These are phyloP conservation scores for Knoxdaviesia capensis DNA, from an alignment of 2,329 filamentous ascomycete genomes.

Conservation along the genomic window DNA sequence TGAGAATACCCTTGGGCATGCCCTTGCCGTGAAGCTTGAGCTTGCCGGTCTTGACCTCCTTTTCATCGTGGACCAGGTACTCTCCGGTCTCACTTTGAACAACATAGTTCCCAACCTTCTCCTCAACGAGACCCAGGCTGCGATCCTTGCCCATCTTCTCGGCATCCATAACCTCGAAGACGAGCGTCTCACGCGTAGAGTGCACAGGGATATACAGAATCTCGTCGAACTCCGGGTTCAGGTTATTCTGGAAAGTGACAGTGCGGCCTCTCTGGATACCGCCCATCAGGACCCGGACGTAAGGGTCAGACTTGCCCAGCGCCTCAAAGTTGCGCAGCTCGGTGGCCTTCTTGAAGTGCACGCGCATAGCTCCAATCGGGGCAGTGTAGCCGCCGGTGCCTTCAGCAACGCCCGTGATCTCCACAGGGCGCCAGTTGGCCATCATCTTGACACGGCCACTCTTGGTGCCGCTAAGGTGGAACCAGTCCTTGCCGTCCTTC, in stretches of 20 bases:
- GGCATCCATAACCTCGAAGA: conserved; percentile 89
- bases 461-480: conserved; percentile 62
- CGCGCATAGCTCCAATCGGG: conserved; percentile 83
- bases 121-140: conserved; percentile 61
- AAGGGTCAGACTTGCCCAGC: conserved; percentile 92
- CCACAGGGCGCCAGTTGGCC: conserved; percentile 89
- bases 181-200: conserved; percentile 61
- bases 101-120: conserved; percentile 62
- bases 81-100: conserved; percentile 60
- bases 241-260: conserved; percentile 88
- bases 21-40: conserved; percentile 57
- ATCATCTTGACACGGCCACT: conserved; percentile 77
- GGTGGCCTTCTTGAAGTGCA: conserved; percentile 72
- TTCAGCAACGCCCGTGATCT: conserved; percentile 54
- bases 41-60: conserved; percentile 43
- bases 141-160: conserved; percentile 85
- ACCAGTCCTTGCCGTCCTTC: conserved; percentile 92
- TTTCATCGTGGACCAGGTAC: conserved; percentile 60
- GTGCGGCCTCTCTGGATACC: conserved; percentile 82
- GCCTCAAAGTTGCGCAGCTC: conserved; percentile 84
- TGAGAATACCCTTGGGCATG: conserved; percentile 56
- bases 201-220: conserved; percentile 87
- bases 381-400: conserved; percentile 79
- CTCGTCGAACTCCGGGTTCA: conserved; percentile 91
- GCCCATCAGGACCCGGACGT: conserved; percentile 71